Evolutionary conservation across 495 filamentous ascomycete genomes (phyloP), one percentile per base, ranked within the genome.

Genomic region (Evansstolkia leycettana): DNA sequence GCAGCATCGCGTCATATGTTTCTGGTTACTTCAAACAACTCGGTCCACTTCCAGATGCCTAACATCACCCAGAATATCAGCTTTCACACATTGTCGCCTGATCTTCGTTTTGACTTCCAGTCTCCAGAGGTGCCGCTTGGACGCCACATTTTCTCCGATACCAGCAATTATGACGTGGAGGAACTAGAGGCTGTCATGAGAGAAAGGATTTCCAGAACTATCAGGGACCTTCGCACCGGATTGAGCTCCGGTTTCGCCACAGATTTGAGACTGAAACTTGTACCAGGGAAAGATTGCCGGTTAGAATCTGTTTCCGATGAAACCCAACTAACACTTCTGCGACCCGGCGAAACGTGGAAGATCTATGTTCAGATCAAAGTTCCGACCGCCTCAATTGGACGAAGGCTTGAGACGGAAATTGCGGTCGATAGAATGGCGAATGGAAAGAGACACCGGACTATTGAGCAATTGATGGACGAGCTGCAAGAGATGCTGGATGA

Each of bases 81-180:
- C 2, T 34, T 53, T 15, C 52, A 55, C 36, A 28, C 46, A 9
- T 36, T 55, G 10, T 42, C 42, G 16, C 32, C 43, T 11, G 39
- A 37, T 11, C 16, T 4, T 18, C 31, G 30, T n/a, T 33, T 32
- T 44, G 7, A 41, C 31, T 4, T 46, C 25, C 18, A 38, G 31
- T 17, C 33, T 16, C 33, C 27, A 36, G 5, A 23, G 25, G 1
- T 19, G 24, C 17, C 37, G 43, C 12, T 40, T 30, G 52, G 54
- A 7, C 56, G 52, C 50, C 54, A 54, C 36, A 32, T 58, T 10
- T 43, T 36, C 14, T 36, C 16, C 16, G 38, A 41, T 18, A 16
- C 20, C 15, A 20, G 25, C 10, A 18, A 38, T 37, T 24, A 30
- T 37, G 32, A 40, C 35, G 11, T 27, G 11, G 18, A 37, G 29